Conservation (phyloP, 208 protist species). For the Endotrypanum monterogeii region DNA sequence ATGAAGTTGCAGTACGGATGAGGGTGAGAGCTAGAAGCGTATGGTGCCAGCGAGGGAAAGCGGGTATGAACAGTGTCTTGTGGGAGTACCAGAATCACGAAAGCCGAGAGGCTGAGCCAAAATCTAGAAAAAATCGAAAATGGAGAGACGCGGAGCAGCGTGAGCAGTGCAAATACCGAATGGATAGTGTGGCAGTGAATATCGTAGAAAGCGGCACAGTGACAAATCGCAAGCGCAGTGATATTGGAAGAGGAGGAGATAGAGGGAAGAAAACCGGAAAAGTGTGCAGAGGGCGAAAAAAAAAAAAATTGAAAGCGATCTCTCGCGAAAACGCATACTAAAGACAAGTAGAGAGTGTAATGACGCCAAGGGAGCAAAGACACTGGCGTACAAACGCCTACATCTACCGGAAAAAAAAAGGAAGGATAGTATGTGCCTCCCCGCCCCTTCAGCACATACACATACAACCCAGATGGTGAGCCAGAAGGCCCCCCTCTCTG, state of each 20-base stretch:
- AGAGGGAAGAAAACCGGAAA: background rate
- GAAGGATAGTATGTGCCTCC: too few species aligned
- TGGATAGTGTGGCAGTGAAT: background rate
- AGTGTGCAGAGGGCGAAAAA: background rate
- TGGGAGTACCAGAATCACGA: too few species aligned
- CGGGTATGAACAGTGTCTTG: too few species aligned
- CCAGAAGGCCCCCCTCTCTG: background rate
- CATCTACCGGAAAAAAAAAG: too few species aligned
- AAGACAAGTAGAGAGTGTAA: background rate
- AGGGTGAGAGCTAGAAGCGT: background rate
- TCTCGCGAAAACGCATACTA: background rate
- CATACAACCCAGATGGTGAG: too few species aligned
- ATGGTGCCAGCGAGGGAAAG: background rate
- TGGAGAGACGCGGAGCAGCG: background rate
- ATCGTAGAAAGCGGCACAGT: background rate
- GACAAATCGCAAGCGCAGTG: background rate
- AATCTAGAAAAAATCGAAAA: background rate
- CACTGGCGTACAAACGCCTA: too few species aligned
- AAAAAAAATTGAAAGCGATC: background rate
- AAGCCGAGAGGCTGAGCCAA: too few species aligned
- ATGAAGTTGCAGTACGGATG: background rate
- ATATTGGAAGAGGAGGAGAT: background rate
- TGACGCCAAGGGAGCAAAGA: background rate
- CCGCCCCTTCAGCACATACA: too few species aligned
- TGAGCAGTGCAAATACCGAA: background rate